A percentile compares a stretch with the other conserved stretches of the same genome.
These are phyloP conservation scores for Pythium sukuiense DNA, from an alignment of 352 stramenopile genomes.

Conservation along the genomic window DNA sequence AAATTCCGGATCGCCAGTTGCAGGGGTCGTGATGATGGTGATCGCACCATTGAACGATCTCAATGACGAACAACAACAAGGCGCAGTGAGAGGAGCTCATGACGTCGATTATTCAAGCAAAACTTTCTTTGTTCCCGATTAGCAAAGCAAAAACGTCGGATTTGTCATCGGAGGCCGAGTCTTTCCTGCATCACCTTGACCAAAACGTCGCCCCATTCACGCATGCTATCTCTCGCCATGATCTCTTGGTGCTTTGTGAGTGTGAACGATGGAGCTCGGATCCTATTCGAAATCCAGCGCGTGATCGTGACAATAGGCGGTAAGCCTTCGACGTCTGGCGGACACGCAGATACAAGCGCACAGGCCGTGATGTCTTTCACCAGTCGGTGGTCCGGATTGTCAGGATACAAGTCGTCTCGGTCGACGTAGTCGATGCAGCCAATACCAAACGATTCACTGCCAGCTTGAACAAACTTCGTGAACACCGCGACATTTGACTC, in stretches of 20 bases:
- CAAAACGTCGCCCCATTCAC: constrained; percentile 22
- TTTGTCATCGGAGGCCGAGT: constrained; percentile 4
- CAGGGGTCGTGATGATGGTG: no score
- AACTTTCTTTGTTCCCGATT: no score
- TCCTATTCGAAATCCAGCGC: constrained; percentile 16
- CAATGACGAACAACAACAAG: no score
- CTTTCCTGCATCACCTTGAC: constrained; percentile 28
- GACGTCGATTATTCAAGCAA: no score
- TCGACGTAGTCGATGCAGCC: constrained; percentile 35
- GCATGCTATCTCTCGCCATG: constrained; percentile 17
- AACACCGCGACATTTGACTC: constrained; percentile 22
- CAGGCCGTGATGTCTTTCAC: constrained; percentile 16
- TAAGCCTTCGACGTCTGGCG: constrained; percentile 1
- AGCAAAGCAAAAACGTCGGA: no score
- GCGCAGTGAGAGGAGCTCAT: no score
- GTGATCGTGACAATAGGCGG: constrained; percentile 16
- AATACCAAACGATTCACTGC: constrained; percentile 8
- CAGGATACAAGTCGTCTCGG: constrained; percentile 43
- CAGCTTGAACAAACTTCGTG: constrained; percentile 13
- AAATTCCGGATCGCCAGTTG: background rate
- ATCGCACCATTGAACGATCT: no score
- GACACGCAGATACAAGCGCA: constrained; percentile 15
- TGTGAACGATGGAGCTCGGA: constrained; percentile 11
- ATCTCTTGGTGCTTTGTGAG: constrained; percentile 19
- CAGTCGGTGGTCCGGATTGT: constrained; percentile 24